Percentiles rank a stretch among this genome's conserved stretches.
Conservation (phyloP, 2,329 filamentous ascomycete species). For the Trichoderma polysporum region DNA sequence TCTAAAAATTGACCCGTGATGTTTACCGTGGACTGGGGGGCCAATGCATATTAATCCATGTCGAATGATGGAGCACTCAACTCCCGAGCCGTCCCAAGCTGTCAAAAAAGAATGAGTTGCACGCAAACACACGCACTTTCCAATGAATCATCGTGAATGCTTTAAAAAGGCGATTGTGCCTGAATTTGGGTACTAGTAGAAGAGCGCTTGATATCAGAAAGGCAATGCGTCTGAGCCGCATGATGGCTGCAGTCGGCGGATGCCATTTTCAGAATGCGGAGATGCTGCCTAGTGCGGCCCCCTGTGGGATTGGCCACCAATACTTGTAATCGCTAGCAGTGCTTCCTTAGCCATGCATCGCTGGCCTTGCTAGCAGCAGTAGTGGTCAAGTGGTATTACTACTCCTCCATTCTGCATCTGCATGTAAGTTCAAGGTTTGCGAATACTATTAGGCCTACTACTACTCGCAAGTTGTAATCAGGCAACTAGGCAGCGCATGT, state of each 20-base stretch:
- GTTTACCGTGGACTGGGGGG: not conserved
- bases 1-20: not conserved
- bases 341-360: not conserved
- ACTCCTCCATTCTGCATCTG: not conserved
- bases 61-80: not conserved
- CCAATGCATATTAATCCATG: not conserved
- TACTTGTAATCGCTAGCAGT: not conserved
- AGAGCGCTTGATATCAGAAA: not conserved
- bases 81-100: not conserved
- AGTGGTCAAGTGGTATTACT: not conserved
- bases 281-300: conserved; percentile 9
- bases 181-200: not conserved
- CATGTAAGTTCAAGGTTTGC: not conserved
- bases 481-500: not conserved
- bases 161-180: not conserved
- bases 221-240: not conserved
- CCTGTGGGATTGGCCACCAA: not conserved
- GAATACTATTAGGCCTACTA: no score
- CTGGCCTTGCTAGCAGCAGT: not conserved
- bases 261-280: conserved; percentile 11
- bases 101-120: not conserved
- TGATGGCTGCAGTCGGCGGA: conserved; percentile 8
- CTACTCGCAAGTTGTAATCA: no score
- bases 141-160: not conserved
- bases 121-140: not conserved